Evolutionary conservation across 192 early-diverging fungal species (phyloP).

Genomic region (Dispira simplex): DNA sequence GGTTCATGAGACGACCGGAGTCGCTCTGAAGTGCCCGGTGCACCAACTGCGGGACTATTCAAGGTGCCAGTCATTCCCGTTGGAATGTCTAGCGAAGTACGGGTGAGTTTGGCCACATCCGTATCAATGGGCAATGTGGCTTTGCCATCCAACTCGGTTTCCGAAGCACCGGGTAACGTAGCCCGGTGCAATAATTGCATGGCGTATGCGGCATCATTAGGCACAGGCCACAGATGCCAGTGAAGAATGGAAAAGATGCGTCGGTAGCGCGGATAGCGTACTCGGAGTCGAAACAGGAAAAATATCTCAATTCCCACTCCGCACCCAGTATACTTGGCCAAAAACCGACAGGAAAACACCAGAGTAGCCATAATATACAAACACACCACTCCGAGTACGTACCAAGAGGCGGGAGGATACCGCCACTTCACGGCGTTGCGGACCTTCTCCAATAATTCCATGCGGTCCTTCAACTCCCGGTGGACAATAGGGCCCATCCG

Average conservation of each 20-base stretch:
- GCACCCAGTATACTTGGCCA: conserved; percentile 16
- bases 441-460: conserved; percentile 8
- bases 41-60: not conserved
- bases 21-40: not conserved
- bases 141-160: not conserved
- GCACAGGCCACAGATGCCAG: conserved; percentile 31
- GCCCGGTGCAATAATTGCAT: conserved; percentile 21
- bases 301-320: conserved; percentile 29
- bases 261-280: conserved; percentile 28
- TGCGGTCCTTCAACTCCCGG: conserved; percentile 8
- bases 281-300: conserved; percentile 23
- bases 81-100: not conserved
- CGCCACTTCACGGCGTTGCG: conserved; percentile 11
- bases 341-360: conserved; percentile 14
- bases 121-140: not conserved
- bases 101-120: not conserved
- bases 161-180: not conserved
- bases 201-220: conserved; percentile 31
- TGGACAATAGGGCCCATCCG: conserved; percentile 9
- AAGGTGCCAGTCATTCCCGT: not conserved
- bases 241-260: conserved; percentile 28
- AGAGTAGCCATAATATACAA: conserved; percentile 16
- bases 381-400: conserved; percentile 15
- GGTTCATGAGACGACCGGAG: not conserved
- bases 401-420: conserved; percentile 11